phyloP scores from a whole-genome alignment of 1,284 basidiomycete species.

The Cutaneotrichosporon sp. region DNA sequence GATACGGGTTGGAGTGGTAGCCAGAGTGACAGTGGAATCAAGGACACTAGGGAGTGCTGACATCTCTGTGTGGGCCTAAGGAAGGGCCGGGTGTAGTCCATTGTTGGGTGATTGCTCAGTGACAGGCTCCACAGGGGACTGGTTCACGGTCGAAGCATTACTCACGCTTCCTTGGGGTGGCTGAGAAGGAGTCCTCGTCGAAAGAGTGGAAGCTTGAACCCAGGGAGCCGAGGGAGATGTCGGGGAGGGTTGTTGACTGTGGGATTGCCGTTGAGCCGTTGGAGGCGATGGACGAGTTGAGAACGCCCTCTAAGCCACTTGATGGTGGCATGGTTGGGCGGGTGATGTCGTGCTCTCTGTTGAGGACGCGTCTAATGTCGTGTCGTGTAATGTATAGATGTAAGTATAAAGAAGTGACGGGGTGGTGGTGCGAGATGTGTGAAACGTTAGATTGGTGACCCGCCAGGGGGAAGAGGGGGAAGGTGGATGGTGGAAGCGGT shows the following conservation, averaged over 20 bases:
- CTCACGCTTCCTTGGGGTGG: conserved; percentile 5
- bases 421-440: not conserved
- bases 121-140: not conserved
- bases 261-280: conserved; percentile 38
- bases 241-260: conserved; percentile 42
- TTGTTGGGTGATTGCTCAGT: not conserved
- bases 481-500: not conserved
- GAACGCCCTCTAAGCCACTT: conserved; percentile 40
- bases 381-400: not conserved
- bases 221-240: conserved; percentile 50
- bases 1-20: not conserved
- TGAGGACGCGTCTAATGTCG: not conserved
- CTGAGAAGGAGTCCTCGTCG: conserved; percentile 31
- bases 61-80: not conserved
- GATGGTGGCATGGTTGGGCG: conserved; percentile 34
- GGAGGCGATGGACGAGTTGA: conserved; percentile 40
- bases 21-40: not conserved
- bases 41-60: not conserved
- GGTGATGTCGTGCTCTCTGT: not conserved
- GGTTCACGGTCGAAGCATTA: not conserved
- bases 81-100: not conserved
- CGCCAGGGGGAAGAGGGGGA: not conserved
- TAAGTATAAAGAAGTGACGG: not conserved
- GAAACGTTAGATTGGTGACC: not conserved
- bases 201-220: conserved; percentile 50